Evolutionary conservation across 73 alveolate genomes (phyloP).

Genomic region (Tetrahymena borealis): DNA sequence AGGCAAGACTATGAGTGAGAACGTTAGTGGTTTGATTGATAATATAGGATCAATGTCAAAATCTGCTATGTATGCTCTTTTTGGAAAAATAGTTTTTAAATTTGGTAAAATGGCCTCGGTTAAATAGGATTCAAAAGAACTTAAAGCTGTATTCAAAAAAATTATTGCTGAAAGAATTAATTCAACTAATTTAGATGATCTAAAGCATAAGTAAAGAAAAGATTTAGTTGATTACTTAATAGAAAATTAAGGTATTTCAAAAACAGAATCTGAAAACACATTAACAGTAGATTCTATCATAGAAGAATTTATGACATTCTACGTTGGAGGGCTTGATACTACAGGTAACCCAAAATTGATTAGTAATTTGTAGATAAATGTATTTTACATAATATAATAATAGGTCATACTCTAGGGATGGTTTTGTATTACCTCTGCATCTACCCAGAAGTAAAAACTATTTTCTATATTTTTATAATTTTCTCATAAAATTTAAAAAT

Average conservation of each 20-base stretch:
- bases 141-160: background rate
- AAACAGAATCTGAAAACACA: background rate
- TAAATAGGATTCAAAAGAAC: background rate
- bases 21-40: background rate
- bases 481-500: background rate
- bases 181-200: background rate
- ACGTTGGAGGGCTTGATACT: background rate
- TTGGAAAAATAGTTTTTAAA: background rate
- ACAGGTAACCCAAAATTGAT: background rate
- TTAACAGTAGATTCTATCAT: background rate
- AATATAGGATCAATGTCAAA: background rate
- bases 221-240: background rate
- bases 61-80: background rate
- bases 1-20: background rate
- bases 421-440: background rate
- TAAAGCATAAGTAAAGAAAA: background rate
- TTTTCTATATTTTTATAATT: background rate
- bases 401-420: background rate
- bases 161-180: background rate
- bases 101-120: background rate
- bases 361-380: background rate
- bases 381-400: background rate
- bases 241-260: background rate
- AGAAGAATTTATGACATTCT: background rate
- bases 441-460: background rate